phyloP scores from a whole-genome alignment of 352 stramenopile genomes.

The Pythium pyrilobum region DNA sequence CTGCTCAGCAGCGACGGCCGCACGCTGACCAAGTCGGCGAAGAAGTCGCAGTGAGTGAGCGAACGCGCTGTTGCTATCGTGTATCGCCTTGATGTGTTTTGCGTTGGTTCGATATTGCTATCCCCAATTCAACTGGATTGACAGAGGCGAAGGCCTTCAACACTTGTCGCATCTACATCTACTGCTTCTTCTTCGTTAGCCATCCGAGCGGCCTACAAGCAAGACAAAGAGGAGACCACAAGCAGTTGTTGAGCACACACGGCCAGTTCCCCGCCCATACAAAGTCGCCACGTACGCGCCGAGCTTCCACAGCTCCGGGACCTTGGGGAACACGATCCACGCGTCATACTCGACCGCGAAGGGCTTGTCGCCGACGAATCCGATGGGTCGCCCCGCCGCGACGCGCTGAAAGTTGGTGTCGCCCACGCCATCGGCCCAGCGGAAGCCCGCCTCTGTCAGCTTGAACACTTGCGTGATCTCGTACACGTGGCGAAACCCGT shows the following conservation, averaged over 20 bases:
- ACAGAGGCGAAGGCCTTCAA: not conserved
- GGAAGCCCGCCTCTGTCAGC: constrained; percentile 47
- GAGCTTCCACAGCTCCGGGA: constrained; percentile 50
- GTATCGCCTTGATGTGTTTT: not conserved
- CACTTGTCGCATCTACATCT: not conserved
- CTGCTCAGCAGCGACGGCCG: constrained; percentile 19
- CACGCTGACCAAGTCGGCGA: not conserved
- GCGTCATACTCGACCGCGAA: constrained; percentile 55
- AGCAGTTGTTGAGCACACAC: not conserved
- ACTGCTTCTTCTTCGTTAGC: constrained; percentile 29
- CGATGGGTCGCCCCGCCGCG: constrained; percentile 32
- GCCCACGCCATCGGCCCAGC: constrained; percentile 49
- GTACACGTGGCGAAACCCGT: constrained; percentile 21
- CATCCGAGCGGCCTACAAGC: constrained; percentile 39
- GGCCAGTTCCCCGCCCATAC: not conserved
- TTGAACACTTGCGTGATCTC: constrained; percentile 66
- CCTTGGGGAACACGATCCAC: constrained; percentile 66
- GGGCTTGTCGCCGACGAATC: constrained; percentile 32
- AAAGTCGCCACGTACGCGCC: constrained; percentile 31
- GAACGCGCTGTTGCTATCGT: not conserved
- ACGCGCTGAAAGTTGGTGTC: constrained; percentile 58
- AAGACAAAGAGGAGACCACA: not conserved
- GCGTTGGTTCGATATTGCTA: too few relatives aligned
- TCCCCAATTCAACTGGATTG: too few relatives aligned
- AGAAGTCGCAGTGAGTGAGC: constrained; percentile 8